phyloP scores from a whole-genome alignment of 257 asterid species.

The Solanum bulbocastanum region DNA sequence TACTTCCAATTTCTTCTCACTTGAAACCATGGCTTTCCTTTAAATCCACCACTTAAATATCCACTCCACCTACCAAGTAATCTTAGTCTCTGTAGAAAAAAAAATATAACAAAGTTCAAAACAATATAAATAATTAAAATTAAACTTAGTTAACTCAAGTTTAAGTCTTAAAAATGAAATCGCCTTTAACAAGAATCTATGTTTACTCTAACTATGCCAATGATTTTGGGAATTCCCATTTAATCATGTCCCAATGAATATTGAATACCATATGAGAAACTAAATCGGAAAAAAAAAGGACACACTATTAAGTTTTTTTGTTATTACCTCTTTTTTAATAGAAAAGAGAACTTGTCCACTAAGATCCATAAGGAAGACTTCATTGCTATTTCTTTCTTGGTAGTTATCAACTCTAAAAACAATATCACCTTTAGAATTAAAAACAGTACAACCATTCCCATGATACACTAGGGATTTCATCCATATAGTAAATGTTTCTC shows the following conservation, averaged over 20 bases:
- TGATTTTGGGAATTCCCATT: background rate
- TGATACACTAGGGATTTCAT: background rate
- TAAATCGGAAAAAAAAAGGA: background rate
- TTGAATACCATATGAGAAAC: background rate
- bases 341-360: conserved; percentile 54
- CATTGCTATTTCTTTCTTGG: conserved; percentile 29
- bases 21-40: background rate
- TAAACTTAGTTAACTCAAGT: background rate
- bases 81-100: conserved; percentile 26
- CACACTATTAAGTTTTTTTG: background rate
- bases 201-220: background rate
- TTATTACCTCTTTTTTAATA: conserved; percentile 49
- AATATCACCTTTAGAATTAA: background rate
- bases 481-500: background rate
- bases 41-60: conserved; percentile 13
- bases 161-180: background rate
- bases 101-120: background rate
- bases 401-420: background rate
- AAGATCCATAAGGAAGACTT: conserved; percentile 64
- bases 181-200: background rate
- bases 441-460: background rate
- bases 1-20: conserved; percentile 24
- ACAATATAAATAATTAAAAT: background rate
- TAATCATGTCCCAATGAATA: background rate
- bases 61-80: conserved; percentile 45